These are phyloP conservation scores for Termitomyces sp. DNA, from an alignment of 768 basidiomycete species.

Conservation along the genomic window DNA sequence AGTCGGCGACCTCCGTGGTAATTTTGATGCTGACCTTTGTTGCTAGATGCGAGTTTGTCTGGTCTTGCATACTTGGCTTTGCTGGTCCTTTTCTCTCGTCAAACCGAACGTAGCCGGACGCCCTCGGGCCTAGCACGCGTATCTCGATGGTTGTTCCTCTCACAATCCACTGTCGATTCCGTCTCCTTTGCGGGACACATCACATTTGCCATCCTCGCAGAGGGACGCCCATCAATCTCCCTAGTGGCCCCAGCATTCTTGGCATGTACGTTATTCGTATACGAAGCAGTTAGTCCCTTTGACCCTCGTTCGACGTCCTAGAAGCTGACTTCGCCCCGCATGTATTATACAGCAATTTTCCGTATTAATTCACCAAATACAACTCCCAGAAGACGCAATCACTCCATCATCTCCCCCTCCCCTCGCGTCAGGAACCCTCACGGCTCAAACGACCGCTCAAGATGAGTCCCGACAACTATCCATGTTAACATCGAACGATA, in stretches of 20 bases:
- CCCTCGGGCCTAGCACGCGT: conserved; percentile 75
- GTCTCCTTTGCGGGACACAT: conserved; percentile 86
- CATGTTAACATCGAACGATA: conserved; percentile 11
- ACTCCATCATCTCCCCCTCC: conserved; percentile 11
- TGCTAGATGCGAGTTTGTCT: conserved; percentile 67
- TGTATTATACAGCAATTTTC: conserved; percentile 65
- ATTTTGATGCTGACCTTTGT: background rate
- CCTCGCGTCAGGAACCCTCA: conserved; percentile 22
- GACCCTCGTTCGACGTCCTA: background rate
- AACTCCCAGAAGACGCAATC: conserved; percentile 63
- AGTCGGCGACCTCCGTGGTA: conserved; percentile 11
- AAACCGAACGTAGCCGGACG: conserved; percentile 70
- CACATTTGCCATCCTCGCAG: conserved; percentile 81
- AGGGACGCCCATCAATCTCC: conserved; percentile 76
- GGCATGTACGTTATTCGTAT: conserved; percentile 72
- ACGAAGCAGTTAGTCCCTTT: conserved; percentile 61
- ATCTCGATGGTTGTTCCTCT: conserved; percentile 78
- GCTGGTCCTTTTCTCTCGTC: conserved; percentile 64
- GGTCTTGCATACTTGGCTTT: conserved; percentile 62
- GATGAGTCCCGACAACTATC: background rate
- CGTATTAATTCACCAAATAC: conserved; percentile 74
- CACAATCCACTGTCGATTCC: conserved; percentile 75
- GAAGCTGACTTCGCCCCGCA: background rate
- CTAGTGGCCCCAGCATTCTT: conserved; percentile 82
- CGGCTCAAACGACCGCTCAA: background rate